Percentiles rank a stretch among this genome's conserved stretches.
phyloP scores from a whole-genome alignment of 176 grass and related monocot species.

The Bolboschoenus planiculmis region DNA sequence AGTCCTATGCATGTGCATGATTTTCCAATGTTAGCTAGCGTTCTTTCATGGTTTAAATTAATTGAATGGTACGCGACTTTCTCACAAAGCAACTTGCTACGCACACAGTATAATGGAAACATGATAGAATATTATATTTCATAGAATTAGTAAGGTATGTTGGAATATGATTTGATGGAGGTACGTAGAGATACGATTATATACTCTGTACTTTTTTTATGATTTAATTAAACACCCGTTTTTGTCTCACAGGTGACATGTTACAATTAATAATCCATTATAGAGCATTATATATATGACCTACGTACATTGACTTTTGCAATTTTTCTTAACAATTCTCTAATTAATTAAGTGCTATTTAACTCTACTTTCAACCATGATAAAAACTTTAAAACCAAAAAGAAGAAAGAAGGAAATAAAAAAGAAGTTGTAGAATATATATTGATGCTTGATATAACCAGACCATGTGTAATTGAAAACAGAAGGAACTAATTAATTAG shows the following conservation, averaged over 20 bases:
- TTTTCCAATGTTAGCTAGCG: neutral
- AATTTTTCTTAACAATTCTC: too few relatives aligned
- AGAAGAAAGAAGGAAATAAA: too few relatives aligned
- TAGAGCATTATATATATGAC: neutral
- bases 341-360: too few relatives aligned
- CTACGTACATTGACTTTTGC: neutral
- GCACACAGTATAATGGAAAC: neutral
- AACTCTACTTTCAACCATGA: too few relatives aligned
- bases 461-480: too few relatives aligned
- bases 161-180: neutral
- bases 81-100: neutral
- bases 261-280: neutral
- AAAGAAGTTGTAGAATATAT: too few relatives aligned
- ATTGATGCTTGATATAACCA: too few relatives aligned
- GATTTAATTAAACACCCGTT: neutral
- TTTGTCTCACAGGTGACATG: neutral
- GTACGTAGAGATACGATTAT: neutral
- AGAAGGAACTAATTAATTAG: too few relatives aligned
- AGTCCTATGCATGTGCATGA: neutral
- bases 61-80: neutral
- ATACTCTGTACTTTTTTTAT: neutral
- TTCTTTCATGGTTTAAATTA: neutral
- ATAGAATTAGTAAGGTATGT: neutral
- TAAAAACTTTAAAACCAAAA: too few relatives aligned
- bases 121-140: neutral